These are phyloP conservation scores for Voacanga thouarsii DNA, from an alignment of 257 asterid genomes.

Conservation along the genomic window DNA sequence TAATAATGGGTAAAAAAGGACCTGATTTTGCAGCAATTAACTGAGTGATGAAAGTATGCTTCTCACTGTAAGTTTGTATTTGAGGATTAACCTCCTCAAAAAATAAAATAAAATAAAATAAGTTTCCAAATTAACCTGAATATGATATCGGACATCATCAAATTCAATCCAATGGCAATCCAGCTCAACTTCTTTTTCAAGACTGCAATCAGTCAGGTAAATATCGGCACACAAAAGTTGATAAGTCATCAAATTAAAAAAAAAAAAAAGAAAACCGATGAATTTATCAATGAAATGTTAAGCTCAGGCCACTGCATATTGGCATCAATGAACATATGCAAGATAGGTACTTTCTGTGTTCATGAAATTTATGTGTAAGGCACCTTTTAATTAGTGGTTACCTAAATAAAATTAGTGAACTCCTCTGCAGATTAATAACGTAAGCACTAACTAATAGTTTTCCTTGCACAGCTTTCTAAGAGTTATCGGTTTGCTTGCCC, in stretches of 20 bases:
- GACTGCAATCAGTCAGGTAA: slow-evolving; percentile 39
- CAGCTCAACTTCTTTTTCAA: slow-evolving; percentile 88
- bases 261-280: not conserved
- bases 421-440: not conserved
- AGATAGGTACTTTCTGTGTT: not conserved
- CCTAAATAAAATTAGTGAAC: no score
- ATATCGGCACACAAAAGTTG: not conserved
- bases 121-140: slow-evolving; percentile 54
- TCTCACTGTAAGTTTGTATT: not conserved
- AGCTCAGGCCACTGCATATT: not conserved
- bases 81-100: not conserved
- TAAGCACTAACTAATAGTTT: not conserved
- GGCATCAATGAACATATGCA: not conserved
- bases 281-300: not conserved
- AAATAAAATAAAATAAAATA: not conserved
- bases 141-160: slow-evolving; percentile 86
- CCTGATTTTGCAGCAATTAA: not conserved
- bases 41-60: not conserved
- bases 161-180: slow-evolving; percentile 93
- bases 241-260: not conserved
- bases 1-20: not conserved
- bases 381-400: not conserved
- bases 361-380: not conserved
- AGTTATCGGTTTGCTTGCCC: not conserved
- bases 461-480: not conserved